A percentile compares a stretch with the other conserved stretches of the same genome.
phyloP scores from a whole-genome alignment of 2,329 filamentous ascomycete genomes.

The Nemania abortiva region DNA sequence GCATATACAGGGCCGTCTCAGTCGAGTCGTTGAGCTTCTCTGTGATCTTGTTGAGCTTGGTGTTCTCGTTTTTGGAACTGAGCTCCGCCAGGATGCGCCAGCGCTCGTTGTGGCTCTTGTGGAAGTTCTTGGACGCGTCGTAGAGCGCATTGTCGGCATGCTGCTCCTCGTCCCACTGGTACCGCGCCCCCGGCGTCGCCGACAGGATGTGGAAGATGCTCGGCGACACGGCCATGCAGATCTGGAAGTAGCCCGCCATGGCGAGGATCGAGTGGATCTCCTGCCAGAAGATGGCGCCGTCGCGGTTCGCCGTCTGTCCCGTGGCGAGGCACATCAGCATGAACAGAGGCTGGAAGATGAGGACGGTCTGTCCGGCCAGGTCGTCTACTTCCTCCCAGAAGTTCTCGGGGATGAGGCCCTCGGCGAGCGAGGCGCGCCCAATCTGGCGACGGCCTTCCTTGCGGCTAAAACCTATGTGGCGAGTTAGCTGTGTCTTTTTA shows the following conservation, averaged over 20 bases:
- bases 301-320: not conserved
- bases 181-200: constrained; percentile 49
- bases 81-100: constrained; percentile 34
- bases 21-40: not conserved
- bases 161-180: constrained; percentile 46
- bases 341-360: constrained; percentile 55
- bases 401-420: constrained; percentile 43
- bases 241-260: constrained; percentile 48
- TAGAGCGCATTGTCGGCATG: constrained; percentile 46
- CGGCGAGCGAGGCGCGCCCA: constrained; percentile 47
- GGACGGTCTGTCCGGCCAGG: constrained; percentile 50
- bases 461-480: constrained; percentile 52
- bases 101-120: constrained; percentile 36
- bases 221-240: constrained; percentile 49
- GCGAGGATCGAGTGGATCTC: constrained; percentile 48
- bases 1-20: constrained; percentile 11
- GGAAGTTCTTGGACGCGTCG: constrained; percentile 40
- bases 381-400: constrained; percentile 57
- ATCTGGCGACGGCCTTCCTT: constrained; percentile 51
- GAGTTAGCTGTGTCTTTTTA: constrained; percentile 1
- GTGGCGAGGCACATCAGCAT: constrained; percentile 45
- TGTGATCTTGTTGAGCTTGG: not conserved
- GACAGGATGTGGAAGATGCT: constrained; percentile 50
- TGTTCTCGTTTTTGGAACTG: constrained; percentile 3
- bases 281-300: constrained; percentile 41